phyloP scores from a whole-genome alignment of 2,329 filamentous ascomycete species.

The Xylaria sp. region DNA sequence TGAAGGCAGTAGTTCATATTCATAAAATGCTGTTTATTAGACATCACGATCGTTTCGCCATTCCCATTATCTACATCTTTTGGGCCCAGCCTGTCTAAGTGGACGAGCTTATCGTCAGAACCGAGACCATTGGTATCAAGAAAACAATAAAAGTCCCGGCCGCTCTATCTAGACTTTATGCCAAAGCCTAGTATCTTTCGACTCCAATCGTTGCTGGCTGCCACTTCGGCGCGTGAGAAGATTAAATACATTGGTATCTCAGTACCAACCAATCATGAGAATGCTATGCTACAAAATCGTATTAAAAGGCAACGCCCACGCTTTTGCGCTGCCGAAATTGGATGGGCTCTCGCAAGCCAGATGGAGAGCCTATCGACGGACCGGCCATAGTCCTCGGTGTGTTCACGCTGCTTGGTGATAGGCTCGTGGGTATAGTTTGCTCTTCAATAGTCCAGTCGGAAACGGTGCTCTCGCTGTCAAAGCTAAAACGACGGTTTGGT shows the following conservation, averaged over 20 bases:
- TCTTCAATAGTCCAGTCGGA: constrained; percentile 63
- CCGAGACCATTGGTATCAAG: constrained; percentile 36
- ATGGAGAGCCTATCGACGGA: constrained; percentile 42
- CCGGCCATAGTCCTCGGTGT: constrained; percentile 56
- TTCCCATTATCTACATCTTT: constrained; percentile 21
- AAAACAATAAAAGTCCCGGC: constrained; percentile 27
- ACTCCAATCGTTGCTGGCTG: constrained; percentile 31
- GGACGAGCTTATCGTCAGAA: constrained; percentile 26
- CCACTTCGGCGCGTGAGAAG: constrained; percentile 29
- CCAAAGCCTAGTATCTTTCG: constrained; percentile 33
- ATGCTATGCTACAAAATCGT: constrained; percentile 36
- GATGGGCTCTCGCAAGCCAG: constrained; percentile 45
- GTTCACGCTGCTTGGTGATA: constrained; percentile 61
- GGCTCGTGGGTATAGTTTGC: constrained; percentile 60
- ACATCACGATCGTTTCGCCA: constrained; percentile 17
- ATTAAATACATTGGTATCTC: constrained; percentile 40
- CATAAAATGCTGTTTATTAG: constrained; percentile 12
- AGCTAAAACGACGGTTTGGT: constrained; percentile 53
- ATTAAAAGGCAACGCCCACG: constrained; percentile 62
- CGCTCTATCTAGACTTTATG: constrained; percentile 33
- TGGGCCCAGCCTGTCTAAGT: constrained; percentile 28
- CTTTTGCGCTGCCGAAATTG: constrained; percentile 53
- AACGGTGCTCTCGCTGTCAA: constrained; percentile 60
- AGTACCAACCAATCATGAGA: constrained; percentile 42
- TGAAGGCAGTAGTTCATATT: not conserved